Base-by-base conservation (phyloP, 148 eudicot genomes). In the Camellia sinensis region DNA sequence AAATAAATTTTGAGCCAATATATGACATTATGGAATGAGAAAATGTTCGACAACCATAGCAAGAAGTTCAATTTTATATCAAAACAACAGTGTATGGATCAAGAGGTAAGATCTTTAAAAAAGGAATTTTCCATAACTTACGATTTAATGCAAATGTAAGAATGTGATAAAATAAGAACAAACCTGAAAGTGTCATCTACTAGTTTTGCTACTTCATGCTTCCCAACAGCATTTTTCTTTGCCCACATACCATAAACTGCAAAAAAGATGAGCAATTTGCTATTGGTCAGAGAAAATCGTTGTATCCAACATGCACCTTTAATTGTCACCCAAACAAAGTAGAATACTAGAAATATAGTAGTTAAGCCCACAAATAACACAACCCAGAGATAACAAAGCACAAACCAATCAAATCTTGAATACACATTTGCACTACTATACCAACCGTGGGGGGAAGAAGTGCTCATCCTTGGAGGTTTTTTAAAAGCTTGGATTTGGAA, bases 161-260 rank as follows among this genome's bases (percentile, higher is more conserved):
- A 80, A 21, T 80, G 29, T 17, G 44, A 44, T 4, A 50, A 75
- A 74, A 62, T 61, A 67, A 37, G 54, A 70, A 22, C 80, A 50
- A 80, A 94, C 99, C 99, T 94, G 93, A 91, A 90, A 71, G 88
- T 92, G 79, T 94, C 98, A 86, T 97, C 98, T 50, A 94, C 94
- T 67, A 94, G 80, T 88, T 87, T 91, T 68, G 93, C 94, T 17
- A 94, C 92, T 56, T 90, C 94, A 83, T 94, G 94, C 92, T 90
- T 94, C 43, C 91, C 85, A 74, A 91, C 82, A 60, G 88, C 87
- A 76, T 89, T 87, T 81, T 88, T 88, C 85, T 94, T 97, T 22
- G 94, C 91, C 94, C 92, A 94, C 85, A 87, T 83, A 81, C 91
- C 94, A 57, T 94, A 88, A 80, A 87, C 98, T 93, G 90, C 80